Evolutionary conservation across 23 red algal species (phyloP), one percentile per base, ranked within the genome.

Genomic region (Agarophyton chilense): DNA sequence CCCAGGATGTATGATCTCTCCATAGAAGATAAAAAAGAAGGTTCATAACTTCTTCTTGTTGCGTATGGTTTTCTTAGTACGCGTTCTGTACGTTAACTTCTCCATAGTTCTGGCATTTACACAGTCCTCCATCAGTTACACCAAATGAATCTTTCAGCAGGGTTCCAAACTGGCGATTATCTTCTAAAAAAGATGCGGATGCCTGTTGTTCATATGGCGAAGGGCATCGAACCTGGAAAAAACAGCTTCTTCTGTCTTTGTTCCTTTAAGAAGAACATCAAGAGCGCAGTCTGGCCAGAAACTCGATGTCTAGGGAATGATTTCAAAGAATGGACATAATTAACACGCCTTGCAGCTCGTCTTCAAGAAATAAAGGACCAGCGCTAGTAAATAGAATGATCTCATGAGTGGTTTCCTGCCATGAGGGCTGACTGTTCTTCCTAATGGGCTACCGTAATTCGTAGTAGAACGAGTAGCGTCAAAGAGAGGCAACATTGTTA

Each of bases 281-380:
- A 86, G 24, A 24, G 18, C 0, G 56, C 67, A 84, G 10, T 84
- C 58, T 36, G 72, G 2, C 81, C 81, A 86, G n/a, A 86, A 58
- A 10, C 28, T 56, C 13, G 72, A 12, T 16, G 42, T 52, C 17
- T 43, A 86, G 7, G 62, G 81, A n/a, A 86, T 46, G 14, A 86
- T 41, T 29, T 62, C 58, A 86, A 86, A 86, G 62, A 86, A 52
- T 31, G 43, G 62, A 53, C 24, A 28, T 14, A 86, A 41, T 31
- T 31, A 22, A 22, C 32, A 72, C 46, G 26, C 38, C 4, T 10
- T 43, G 65, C 28, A 31, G n/a, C 54, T 54, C 13, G 58, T 52
- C 38, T 86, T 72, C 7, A 86, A 21, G 39, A 72, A 86, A 19
- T 60, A 52, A 45, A 72, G 41, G 26, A 50, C 81, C 0, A 86